Evolutionary conservation across 257 asterid species (phyloP).

Genomic region (Ophiorrhiza pumila): DNA sequence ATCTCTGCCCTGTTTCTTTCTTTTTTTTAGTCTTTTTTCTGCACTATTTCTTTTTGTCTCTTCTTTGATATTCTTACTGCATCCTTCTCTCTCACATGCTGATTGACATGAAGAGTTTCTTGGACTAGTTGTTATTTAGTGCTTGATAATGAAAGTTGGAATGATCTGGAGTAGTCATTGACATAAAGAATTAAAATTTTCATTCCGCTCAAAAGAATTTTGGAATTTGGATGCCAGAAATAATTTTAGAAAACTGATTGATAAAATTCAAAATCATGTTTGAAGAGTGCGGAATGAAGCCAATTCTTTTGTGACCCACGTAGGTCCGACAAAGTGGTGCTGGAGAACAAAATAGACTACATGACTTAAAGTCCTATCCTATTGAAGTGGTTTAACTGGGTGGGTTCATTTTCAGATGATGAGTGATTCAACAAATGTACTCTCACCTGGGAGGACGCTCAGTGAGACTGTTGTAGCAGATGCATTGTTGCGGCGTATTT

Average conservation of each 20-base stretch:
- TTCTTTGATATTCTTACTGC: not conserved
- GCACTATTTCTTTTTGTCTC: not conserved
- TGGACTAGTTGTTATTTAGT: not conserved
- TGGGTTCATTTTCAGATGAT: slow-evolving; percentile 67
- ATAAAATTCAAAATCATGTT: not conserved
- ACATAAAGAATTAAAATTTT: not conserved
- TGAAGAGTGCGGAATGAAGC: not conserved
- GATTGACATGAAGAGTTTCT: not conserved
- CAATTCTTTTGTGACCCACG: not conserved
- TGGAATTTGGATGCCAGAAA: not conserved
- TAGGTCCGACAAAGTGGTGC: not conserved
- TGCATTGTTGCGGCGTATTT: slow-evolving; percentile 73
- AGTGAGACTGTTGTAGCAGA: slow-evolving; percentile 95
- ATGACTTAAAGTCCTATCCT: not conserved
- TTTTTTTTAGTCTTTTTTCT: not conserved
- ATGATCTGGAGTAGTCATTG: not conserved
- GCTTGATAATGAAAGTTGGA: not conserved
- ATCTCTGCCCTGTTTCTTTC: not conserved
- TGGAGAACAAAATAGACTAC: not conserved
- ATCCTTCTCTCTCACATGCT: not conserved
- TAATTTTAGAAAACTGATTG: not conserved
- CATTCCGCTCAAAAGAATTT: not conserved
- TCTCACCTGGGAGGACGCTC: slow-evolving; percentile 94
- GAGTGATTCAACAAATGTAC: slow-evolving; percentile 98
- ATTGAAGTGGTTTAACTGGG: slow-evolving; percentile 18